These are phyloP conservation scores for Cladosporium sp. DNA, from an alignment of 2,329 filamentous ascomycete genomes.

Conservation along the genomic window DNA sequence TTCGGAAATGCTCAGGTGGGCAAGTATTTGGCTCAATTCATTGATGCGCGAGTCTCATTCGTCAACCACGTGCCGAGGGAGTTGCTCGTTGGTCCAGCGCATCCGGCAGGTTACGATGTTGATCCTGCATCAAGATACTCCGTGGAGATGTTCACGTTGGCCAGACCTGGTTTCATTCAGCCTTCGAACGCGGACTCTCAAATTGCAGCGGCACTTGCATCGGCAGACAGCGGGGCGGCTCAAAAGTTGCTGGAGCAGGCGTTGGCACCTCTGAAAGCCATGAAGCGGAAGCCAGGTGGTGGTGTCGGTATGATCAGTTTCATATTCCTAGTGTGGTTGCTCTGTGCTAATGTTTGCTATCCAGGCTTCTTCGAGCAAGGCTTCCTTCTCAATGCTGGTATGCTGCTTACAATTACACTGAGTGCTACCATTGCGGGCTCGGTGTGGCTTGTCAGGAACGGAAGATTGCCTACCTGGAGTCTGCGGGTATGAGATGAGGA, in stretches of 20 bases:
- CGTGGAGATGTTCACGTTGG: conserved; percentile 40
- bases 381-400: conserved; percentile 33
- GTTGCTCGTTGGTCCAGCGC: conserved; percentile 44
- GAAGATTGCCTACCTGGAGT: too few relatives aligned
- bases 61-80: conserved; percentile 55
- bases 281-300: conserved; percentile 34
- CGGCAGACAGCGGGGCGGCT: conserved; percentile 11
- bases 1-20: conserved; percentile 47
- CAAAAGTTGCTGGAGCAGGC: conserved; percentile 22
- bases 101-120: conserved; percentile 20
- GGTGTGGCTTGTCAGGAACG: too few relatives aligned
- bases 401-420: conserved; percentile 26
- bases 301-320: conserved; percentile 20
- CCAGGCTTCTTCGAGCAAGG: conserved; percentile 35
- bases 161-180: conserved; percentile 39
- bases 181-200: conserved; percentile 8
- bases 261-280: conserved; percentile 20
- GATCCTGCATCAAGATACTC: conserved; percentile 36
- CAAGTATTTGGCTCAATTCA: conserved; percentile 58
- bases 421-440: conserved; percentile 16
- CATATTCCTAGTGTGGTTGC: background rate
- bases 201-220: conserved; percentile 12
- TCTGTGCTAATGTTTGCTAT: background rate
- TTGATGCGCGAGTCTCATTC: conserved; percentile 47
- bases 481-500: too few relatives aligned